Evolutionary conservation across 805 yeast genomes (phyloP).

Genomic region (Candida koratica): DNA sequence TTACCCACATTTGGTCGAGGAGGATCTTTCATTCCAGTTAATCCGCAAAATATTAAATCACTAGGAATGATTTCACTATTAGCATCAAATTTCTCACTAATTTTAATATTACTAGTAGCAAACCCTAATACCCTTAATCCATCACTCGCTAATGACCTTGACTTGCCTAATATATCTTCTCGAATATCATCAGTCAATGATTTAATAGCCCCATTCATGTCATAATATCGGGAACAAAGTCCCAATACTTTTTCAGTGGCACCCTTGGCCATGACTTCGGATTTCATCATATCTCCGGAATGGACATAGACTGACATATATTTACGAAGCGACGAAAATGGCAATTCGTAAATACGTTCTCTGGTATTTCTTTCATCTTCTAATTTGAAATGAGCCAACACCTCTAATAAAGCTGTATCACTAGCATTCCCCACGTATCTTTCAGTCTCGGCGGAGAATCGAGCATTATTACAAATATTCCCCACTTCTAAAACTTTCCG

Average conservation of each 20-base stretch:
- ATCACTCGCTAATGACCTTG: conserved; percentile 65
- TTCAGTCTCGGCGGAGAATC: conserved; percentile 62
- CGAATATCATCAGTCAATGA: conserved; percentile 52
- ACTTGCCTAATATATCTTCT: conserved; percentile 49
- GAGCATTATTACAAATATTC: conserved; percentile 71
- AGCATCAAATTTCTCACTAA: conserved; percentile 26
- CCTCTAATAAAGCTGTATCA: conserved; percentile 85
- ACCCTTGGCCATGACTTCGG: conserved; percentile 76
- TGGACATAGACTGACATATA: conserved; percentile 82
- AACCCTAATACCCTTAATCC: conserved; percentile 86
- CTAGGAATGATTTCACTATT: conserved; percentile 41
- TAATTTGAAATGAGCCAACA: conserved; percentile 63
- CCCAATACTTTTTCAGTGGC: conserved; percentile 75
- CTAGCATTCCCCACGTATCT: conserved; percentile 88
- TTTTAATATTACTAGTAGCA: conserved; percentile 48
- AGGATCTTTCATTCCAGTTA: conserved; percentile 96
- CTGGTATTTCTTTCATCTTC: conserved; percentile 63
- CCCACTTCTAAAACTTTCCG: conserved; percentile 58
- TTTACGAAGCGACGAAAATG: conserved; percentile 81
- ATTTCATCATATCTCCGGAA: conserved; percentile 52
- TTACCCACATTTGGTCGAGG: conserved; percentile 84
- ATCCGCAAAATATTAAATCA: conserved; percentile 73
- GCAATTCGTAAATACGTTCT: conserved; percentile 65
- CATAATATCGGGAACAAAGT: conserved; percentile 56
- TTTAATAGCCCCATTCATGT: conserved; percentile 55